Conservation (phyloP, 805 yeast species). For the Yamadazyma laniorum region DNA sequence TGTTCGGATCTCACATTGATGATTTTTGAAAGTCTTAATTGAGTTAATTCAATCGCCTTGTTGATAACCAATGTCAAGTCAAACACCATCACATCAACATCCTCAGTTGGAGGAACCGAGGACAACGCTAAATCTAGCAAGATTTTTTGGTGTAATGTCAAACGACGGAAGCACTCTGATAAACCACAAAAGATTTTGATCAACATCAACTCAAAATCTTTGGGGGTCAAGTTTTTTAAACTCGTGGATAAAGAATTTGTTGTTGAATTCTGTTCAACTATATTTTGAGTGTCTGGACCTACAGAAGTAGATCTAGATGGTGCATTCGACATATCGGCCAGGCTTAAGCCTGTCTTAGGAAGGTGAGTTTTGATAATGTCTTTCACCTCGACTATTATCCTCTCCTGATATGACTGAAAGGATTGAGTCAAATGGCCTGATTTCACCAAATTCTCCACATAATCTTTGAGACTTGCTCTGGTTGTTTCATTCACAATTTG, state of each 20-base stretch:
- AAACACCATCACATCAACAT: constrained; percentile 50
- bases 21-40: constrained; percentile 73
- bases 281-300: constrained; percentile 20
- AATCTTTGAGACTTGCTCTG: constrained; percentile 42
- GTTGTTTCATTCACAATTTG: constrained; percentile 37
- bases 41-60: constrained; percentile 68
- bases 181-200: constrained; percentile 56
- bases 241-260: constrained; percentile 26
- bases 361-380: constrained; percentile 62
- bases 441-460: constrained; percentile 55
- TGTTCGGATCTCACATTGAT: constrained; percentile 75
- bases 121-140: constrained; percentile 65
- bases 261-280: constrained; percentile 14
- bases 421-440: constrained; percentile 63
- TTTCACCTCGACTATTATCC: constrained; percentile 68
- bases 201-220: constrained; percentile 74
- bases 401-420: constrained; percentile 62
- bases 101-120: constrained; percentile 22
- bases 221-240: constrained; percentile 66
- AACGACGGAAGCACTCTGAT: constrained; percentile 70
- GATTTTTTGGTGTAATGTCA: constrained; percentile 76
- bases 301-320: constrained; percentile 30
- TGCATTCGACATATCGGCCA: constrained; percentile 23
- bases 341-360: constrained; percentile 40
- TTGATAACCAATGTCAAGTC: constrained; percentile 67